A percentile compares a stretch with the other conserved stretches of the same genome.
Conservation (phyloP, 345 rosid genomes). For the Acer yangbiense region DNA sequence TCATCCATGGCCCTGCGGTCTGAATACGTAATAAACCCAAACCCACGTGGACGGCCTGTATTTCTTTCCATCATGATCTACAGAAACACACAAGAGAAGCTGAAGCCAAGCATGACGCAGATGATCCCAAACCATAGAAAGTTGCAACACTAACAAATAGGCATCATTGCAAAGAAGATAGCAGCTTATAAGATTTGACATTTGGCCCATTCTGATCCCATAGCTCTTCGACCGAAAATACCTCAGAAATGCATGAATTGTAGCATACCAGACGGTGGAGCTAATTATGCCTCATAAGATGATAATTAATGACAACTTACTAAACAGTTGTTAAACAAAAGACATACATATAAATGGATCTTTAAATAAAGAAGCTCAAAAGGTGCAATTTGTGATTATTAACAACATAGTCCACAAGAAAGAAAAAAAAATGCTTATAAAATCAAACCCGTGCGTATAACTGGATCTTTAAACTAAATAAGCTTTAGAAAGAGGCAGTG, state of each 20-base stretch:
- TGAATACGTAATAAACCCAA: conserved; percentile 90
- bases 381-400: not conserved
- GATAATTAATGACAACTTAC: not conserved
- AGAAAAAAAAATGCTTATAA: not conserved
- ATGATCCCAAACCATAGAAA: conserved; percentile 28
- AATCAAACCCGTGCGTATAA: not conserved
- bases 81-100: conserved; percentile 42
- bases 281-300: not conserved
- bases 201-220: not conserved
- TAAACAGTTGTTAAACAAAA: not conserved
- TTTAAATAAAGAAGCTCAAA: not conserved
- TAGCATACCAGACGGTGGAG: not conserved
- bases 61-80: conserved; percentile 98
- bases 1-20: conserved; percentile 97
- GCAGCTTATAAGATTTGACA: conserved; percentile 3
- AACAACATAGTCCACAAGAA: not conserved
- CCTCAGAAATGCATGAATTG: not conserved
- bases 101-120: conserved; percentile 29
- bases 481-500: not conserved
- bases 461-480: not conserved
- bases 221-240: not conserved
- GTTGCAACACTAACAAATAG: conserved; percentile 8
- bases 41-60: conserved; percentile 93
- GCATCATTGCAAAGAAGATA: conserved; percentile 13
- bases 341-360: not conserved